Base-by-base conservation (phyloP, 257 asterid genomes). In the Parsonsia alboflavescens region DNA sequence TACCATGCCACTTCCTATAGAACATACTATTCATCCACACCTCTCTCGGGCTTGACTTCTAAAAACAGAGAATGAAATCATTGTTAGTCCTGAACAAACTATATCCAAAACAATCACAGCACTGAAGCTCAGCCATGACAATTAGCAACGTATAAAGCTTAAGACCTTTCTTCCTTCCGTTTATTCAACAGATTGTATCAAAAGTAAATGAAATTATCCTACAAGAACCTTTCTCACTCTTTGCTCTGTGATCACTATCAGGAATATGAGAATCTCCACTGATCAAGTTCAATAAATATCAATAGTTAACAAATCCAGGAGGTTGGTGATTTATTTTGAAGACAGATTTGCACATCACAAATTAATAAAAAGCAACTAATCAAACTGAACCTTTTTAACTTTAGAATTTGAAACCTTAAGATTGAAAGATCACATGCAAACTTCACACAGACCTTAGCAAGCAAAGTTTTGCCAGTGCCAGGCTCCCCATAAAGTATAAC, bases 401-500 rank as follows among this genome's bases (percentile, higher is more conserved):
- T 39, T 28, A 65, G 6, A 10, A 65, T 19, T 17, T 2, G 15
- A 65, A 65, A 64, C 50, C 16, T 7, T 39, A 19, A 39, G 70
- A 19, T 17, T 0, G 30, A 42, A 36, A 36, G 24, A 3, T 36
- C 45, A 63, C 6, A 7, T 16, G 4, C 22, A 28, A 63, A 21
- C 33, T 63, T 28, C 44, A 42, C 41, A 77, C 88, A 71, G 24
- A 93, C 98, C 98, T 93, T 93, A 26, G 98, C 98, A 63, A 93
- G 97, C 75, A 93, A 85, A 26, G 97, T 91, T 77, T 93, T 93
- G 33, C 98, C 98, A 69, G 98, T 93, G 52, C 97, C 97, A 65
- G 97, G 98, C 82, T 93, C 98, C 68, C 98, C 98, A 67, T 93
- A 93, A 53, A 93, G 95, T 74, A 92, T 92, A 80, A 92, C 97